A percentile compares a stretch with the other conserved stretches of the same genome.
phyloP scores from a whole-genome alignment of 306 rosid genomes.

The Prunus mume region DNA sequence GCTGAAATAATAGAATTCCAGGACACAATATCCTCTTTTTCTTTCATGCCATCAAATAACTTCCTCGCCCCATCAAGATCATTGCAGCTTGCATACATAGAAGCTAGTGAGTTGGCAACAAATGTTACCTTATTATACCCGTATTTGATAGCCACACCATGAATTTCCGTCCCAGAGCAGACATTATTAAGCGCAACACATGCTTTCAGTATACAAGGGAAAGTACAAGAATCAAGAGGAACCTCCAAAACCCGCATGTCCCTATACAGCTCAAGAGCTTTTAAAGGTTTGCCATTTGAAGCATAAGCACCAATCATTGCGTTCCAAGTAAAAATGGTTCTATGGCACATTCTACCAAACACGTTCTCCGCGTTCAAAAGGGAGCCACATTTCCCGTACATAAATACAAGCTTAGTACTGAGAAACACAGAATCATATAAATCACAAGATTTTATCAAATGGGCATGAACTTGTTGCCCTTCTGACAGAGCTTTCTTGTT shows the following conservation, averaged over 20 bases:
- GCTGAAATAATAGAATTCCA: slow-evolving; percentile 77
- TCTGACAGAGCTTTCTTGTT: slow-evolving; percentile 39
- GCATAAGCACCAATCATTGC: slow-evolving; percentile 68
- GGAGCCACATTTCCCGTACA: slow-evolving; percentile 66
- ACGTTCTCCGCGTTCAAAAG: slow-evolving; percentile 39
- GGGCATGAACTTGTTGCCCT: slow-evolving; percentile 72
- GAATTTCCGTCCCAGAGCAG: slow-evolving; percentile 49
- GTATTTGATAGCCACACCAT: slow-evolving; percentile 60
- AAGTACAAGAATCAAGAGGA: slow-evolving; percentile 51
- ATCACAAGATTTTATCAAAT: slow-evolving; percentile 33
- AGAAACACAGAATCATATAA: slow-evolving; percentile 40
- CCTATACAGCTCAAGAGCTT: slow-evolving; percentile 47
- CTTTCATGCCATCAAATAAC: slow-evolving; percentile 43
- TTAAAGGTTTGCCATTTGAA: slow-evolving; percentile 42
- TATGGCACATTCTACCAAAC: slow-evolving; percentile 52
- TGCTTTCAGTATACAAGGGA: slow-evolving; percentile 56
- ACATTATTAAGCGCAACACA: slow-evolving; percentile 36
- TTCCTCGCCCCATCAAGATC: slow-evolving; percentile 47
- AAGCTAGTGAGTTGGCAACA: slow-evolving; percentile 59
- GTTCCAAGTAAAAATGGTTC: slow-evolving; percentile 72
- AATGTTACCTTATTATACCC: slow-evolving; percentile 47
- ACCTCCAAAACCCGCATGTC: slow-evolving; percentile 50
- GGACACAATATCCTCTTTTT: slow-evolving; percentile 53
- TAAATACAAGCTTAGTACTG: slow-evolving; percentile 50
- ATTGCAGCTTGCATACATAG: slow-evolving; percentile 66